A percentile compares a stretch with the other conserved stretches of the same genome.
Evolutionary conservation across 2,329 filamentous ascomycete genomes (phyloP).

Genomic region (Diaporthe amygdali): DNA sequence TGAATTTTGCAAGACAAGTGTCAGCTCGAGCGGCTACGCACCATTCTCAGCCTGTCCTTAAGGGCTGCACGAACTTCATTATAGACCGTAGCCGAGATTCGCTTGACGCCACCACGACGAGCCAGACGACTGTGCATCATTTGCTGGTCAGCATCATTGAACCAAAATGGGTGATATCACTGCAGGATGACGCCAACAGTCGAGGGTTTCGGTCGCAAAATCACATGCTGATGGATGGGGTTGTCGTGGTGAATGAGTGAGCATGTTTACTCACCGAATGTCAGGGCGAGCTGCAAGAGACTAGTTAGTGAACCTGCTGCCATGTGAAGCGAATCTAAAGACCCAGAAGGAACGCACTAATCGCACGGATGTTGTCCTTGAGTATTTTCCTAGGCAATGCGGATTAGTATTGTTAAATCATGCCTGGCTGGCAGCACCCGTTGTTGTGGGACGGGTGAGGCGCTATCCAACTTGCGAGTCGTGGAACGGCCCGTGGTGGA

Average conservation of each 20-base stretch:
- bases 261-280: slow-evolving; percentile 21
- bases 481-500: neutral
- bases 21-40: slow-evolving; percentile 35
- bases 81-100: slow-evolving; percentile 71
- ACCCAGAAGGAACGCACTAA: slow-evolving; percentile 51
- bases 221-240: neutral
- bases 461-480: too few species aligned
- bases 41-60: slow-evolving; percentile 51
- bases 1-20: neutral
- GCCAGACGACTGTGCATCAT: slow-evolving; percentile 64
- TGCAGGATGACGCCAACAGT: neutral
- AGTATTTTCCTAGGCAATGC: slow-evolving; percentile 48
- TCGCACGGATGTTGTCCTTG: slow-evolving; percentile 52
- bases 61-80: slow-evolving; percentile 61
- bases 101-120: slow-evolving; percentile 77
- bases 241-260: neutral
- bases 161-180: too few species aligned
- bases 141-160: neutral
- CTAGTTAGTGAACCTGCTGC: neutral
- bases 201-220: neutral
- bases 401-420: neutral
- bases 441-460: neutral
- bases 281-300: slow-evolving; percentile 24
- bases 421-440: neutral
- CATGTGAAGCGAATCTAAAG: neutral